Conservation (phyloP, 2,329 filamentous ascomycete genomes). For the Penicillium palitans region DNA sequence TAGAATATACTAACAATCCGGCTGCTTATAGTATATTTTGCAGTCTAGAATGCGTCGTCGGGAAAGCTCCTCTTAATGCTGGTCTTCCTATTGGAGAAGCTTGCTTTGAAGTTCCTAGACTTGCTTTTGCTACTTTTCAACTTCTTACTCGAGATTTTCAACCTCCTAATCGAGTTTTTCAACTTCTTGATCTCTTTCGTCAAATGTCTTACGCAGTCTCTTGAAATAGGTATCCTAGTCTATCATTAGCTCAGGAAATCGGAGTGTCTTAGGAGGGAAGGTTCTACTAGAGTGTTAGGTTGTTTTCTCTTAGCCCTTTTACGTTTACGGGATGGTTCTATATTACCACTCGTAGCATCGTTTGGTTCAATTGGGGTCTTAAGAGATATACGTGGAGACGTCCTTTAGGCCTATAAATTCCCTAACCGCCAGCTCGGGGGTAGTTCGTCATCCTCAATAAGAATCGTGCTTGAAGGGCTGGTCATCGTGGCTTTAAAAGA, state of each 20-base stretch:
- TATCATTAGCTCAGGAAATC: background rate
- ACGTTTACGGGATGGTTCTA: background rate
- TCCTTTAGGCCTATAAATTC: background rate
- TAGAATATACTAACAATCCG: background rate
- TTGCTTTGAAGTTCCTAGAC: background rate
- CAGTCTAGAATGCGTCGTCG: background rate
- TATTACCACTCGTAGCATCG: background rate
- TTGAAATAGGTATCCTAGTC: background rate
- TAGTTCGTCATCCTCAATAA: background rate
- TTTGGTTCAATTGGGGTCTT: background rate
- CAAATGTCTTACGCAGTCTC: background rate
- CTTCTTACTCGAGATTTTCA: background rate
- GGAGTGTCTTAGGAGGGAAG: background rate
- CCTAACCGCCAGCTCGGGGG: background rate
- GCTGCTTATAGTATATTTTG: background rate
- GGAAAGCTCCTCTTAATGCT: background rate
- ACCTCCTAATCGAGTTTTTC: background rate
- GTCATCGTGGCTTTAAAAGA: background rate
- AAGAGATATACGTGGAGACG: background rate
- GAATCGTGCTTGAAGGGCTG: background rate
- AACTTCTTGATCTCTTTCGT: background rate
- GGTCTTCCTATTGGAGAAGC: background rate
- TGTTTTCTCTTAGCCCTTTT: background rate
- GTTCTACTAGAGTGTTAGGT: background rate
- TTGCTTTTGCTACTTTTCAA: background rate